phyloP scores from a whole-genome alignment of 306 rosid genomes.

The Erythrophleum fordii region DNA sequence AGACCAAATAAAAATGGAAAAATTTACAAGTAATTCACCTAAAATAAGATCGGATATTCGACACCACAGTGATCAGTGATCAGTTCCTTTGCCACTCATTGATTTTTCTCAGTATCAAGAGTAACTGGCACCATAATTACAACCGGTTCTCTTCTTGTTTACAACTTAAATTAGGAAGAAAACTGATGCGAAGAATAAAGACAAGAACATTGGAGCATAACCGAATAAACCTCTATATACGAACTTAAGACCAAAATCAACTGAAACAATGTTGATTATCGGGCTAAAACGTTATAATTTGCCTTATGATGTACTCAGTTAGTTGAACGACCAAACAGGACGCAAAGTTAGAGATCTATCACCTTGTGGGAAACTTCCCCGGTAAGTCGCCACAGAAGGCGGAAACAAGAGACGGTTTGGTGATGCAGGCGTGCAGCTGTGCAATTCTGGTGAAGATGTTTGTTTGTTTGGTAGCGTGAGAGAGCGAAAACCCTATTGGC shows the following conservation, averaged over 20 bases:
- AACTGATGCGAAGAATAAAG: not conserved
- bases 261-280: not conserved
- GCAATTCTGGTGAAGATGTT: not conserved
- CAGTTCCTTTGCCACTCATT: not conserved
- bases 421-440: not conserved
- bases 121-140: not conserved
- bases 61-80: not conserved
- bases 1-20: not conserved
- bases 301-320: not conserved
- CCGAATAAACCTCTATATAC: not conserved
- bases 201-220: not conserved
- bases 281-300: not conserved
- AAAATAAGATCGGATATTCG: not conserved
- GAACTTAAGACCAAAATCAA: not conserved
- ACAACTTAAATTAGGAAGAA: not conserved
- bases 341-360: not conserved
- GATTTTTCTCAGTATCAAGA: not conserved
- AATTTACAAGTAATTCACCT: not conserved
- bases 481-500: not conserved
- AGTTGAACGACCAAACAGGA: not conserved
- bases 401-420: not conserved
- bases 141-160: not conserved
- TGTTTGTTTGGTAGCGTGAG: not conserved
- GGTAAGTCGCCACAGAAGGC: slow-evolving; percentile 1
- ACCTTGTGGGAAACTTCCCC: slow-evolving; percentile 18